Conservation (phyloP, 352 stramenopile genomes). For the Pythium grandisporangium region DNA sequence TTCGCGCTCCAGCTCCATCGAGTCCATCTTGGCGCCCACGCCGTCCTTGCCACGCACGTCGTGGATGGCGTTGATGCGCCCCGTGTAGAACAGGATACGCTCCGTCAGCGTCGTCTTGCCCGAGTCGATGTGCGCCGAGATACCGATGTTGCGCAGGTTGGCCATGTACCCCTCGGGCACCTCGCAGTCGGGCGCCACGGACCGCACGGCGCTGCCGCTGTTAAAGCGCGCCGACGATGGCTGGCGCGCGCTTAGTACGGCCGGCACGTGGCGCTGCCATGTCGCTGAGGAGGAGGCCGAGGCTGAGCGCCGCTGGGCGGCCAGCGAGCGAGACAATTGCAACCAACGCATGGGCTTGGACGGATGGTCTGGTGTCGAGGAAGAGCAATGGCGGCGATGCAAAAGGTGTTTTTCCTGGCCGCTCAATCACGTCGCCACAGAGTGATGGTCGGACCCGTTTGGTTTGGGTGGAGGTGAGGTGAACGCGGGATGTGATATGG, state of each 20-base stretch:
- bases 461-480: too few species aligned
- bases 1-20: constrained; percentile 99
- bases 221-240: constrained; percentile 17
- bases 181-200: constrained; percentile 28
- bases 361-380: too few species aligned
- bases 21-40: constrained; percentile 99
- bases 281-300: constrained; percentile 8
- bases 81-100: constrained; percentile 99
- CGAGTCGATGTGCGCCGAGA: constrained; percentile 96
- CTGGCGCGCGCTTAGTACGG: constrained; percentile 13
- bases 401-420: too few species aligned
- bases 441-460: too few species aligned
- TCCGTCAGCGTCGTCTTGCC: constrained; percentile 99
- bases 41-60: constrained; percentile 96
- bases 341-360: constrained; percentile 37
- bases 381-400: too few species aligned
- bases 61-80: constrained; percentile 95
- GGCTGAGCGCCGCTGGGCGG: constrained; percentile 24
- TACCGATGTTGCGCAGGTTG: constrained; percentile 92
- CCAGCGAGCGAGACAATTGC: constrained; percentile 39
- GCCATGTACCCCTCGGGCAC: constrained; percentile 71
- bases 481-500: too few species aligned
- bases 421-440: too few species aligned
- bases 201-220: constrained; percentile 13
- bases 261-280: constrained; percentile 11